phyloP scores from a whole-genome alignment of 2,329 filamentous ascomycete genomes.

The Aspergillus calidoustus region DNA sequence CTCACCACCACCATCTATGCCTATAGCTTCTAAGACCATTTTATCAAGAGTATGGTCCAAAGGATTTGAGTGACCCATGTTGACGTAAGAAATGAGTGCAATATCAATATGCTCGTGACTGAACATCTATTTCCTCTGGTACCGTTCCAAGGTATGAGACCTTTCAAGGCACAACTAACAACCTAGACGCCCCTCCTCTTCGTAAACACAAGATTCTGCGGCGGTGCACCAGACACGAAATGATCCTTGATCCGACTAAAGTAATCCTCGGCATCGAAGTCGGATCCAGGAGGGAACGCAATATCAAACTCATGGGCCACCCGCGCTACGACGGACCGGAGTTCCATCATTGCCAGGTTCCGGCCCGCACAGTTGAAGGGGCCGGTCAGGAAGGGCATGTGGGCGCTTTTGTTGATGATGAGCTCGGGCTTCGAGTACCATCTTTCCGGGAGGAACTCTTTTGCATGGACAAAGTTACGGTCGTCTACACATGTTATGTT shows the following conservation, averaged over 20 bases:
- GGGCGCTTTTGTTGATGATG: not conserved
- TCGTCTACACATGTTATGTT: not conserved
- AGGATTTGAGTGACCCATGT: too few relatives aligned
- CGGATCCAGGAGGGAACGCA: not conserved
- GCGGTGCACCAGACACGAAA: not conserved
- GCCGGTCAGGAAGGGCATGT: slow-evolving; percentile 1
- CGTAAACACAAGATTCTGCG: slow-evolving; percentile 2
- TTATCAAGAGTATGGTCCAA: too few relatives aligned
- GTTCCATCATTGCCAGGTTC: not conserved
- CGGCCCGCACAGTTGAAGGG: not conserved
- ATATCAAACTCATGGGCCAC: not conserved
- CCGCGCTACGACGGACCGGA: not conserved
- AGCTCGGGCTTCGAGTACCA: slow-evolving; percentile 8
- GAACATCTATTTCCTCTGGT: too few relatives aligned
- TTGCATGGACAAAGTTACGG: not conserved
- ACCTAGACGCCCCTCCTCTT: not conserved
- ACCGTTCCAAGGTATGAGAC: too few relatives aligned
- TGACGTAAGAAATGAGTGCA: too few relatives aligned
- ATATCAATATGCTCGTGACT: too few relatives aligned
- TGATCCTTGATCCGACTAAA: not conserved
- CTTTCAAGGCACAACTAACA: too few relatives aligned
- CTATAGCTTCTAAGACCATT: too few relatives aligned
- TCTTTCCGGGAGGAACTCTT: slow-evolving; percentile 12
- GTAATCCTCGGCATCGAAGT: not conserved
- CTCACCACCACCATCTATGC: too few relatives aligned